Percentiles rank a stretch among this genome's conserved stretches.
Conservation (phyloP, 495 filamentous ascomycete genomes). For the Elaphomyces granulatus region DNA sequence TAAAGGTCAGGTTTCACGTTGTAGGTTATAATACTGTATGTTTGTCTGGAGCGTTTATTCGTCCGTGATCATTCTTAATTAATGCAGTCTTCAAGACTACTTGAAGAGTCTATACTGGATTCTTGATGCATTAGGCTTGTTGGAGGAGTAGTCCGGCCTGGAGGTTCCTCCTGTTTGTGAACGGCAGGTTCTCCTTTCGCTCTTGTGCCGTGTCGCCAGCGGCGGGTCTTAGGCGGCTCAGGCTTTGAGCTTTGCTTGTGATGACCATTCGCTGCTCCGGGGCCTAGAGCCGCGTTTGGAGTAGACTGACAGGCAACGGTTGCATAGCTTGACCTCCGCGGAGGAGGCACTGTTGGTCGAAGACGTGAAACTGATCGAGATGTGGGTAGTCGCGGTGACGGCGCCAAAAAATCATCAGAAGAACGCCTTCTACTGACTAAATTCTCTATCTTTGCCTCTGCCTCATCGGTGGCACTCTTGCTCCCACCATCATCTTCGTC, state of each 20-base stretch:
- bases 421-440: neutral
- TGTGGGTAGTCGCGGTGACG: neutral
- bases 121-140: too few relatives aligned
- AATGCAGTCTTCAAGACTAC: too few relatives aligned
- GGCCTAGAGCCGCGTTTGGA: neutral
- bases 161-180: too few relatives aligned
- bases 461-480: neutral
- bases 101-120: too few relatives aligned
- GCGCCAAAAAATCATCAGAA: neutral
- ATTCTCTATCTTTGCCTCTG: neutral
- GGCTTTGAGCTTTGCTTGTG: slow-evolving; percentile 27
- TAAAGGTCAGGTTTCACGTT: too few relatives aligned
- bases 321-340: slow-evolving; percentile 2
- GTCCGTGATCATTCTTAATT: too few relatives aligned
- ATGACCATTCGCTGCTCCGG: neutral
- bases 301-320: neutral
- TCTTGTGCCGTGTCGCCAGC: slow-evolving; percentile 22
- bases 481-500: slow-evolving; percentile 3
- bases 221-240: slow-evolving; percentile 28
- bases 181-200: too few relatives aligned
- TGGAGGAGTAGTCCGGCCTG: too few relatives aligned
- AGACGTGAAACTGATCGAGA: slow-evolving; percentile 2
- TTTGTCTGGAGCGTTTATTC: too few relatives aligned
- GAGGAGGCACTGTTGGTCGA: slow-evolving; percentile 3
- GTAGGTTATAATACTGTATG: too few relatives aligned